Conservation (phyloP, 345 rosid genomes). For the Sonneratia caseolaris region DNA sequence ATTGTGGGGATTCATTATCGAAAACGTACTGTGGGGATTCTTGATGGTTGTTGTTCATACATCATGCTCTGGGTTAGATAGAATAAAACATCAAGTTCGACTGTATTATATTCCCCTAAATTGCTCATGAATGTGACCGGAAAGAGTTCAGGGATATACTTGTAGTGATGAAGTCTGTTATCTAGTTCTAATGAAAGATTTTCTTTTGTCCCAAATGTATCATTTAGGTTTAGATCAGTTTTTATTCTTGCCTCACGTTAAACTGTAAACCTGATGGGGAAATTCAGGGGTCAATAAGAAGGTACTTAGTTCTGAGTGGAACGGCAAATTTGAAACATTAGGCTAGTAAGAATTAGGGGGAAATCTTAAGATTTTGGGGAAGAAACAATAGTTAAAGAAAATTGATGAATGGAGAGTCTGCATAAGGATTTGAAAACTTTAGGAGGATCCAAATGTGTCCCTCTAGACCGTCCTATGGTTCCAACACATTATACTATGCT, state of each 20-base stretch:
- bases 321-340: not conserved
- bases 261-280: not conserved
- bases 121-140: not conserved
- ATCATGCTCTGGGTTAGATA: not conserved
- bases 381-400: not conserved
- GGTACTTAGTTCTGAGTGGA: not conserved
- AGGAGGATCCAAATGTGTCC: not conserved
- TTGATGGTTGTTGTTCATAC: not conserved
- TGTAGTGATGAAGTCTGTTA: not conserved
- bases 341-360: not conserved
- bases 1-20: not conserved
- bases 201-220: not conserved
- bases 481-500: not conserved
- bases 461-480: not conserved
- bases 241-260: not conserved
- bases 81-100: not conserved
- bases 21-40: not conserved
- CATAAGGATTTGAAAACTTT: not conserved
- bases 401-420: not conserved
- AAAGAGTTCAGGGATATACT: not conserved
- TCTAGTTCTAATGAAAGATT: not conserved
- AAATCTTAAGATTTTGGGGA: not conserved
- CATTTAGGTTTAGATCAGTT: not conserved
- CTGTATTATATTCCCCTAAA: not conserved
- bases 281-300: not conserved